Evolutionary conservation across 2,329 filamentous ascomycete genomes (phyloP).

Genomic region (Beauveria bassiana): DNA sequence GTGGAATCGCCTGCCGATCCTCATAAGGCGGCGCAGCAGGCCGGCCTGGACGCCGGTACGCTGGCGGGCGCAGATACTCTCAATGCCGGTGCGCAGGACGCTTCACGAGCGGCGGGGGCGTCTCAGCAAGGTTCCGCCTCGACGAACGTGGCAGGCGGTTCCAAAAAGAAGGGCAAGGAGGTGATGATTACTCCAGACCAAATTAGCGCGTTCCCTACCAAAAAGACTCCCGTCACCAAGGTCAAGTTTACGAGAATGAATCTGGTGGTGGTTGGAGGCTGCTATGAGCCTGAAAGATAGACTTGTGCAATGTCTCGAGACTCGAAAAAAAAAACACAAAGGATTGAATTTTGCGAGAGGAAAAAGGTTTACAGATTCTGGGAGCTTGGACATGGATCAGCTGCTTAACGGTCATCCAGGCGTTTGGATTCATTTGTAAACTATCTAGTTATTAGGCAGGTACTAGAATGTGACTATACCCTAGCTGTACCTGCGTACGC

Average conservation of each 20-base stretch:
- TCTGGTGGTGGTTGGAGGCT: slow-evolving; percentile 76
- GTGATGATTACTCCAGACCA: slow-evolving; percentile 87
- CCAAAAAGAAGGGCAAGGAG: slow-evolving; percentile 80
- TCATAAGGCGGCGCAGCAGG: slow-evolving; percentile 45
- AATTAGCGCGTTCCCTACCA: slow-evolving; percentile 89
- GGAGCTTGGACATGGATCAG: background rate
- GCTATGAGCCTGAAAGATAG: slow-evolving; percentile 49
- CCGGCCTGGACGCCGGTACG: slow-evolving; percentile 34
- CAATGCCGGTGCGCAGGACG: background rate
- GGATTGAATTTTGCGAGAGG: background rate
- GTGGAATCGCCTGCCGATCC: slow-evolving; percentile 65
- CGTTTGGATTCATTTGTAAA: slow-evolving; percentile 3
- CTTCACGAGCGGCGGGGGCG: slow-evolving; percentile 6
- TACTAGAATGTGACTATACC: background rate
- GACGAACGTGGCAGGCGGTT: slow-evolving; percentile 23
- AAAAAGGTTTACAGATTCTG: background rate
- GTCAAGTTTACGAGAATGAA: slow-evolving; percentile 95
- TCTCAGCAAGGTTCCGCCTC: slow-evolving; percentile 21
- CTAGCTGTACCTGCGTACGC: background rate
- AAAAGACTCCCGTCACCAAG: slow-evolving; percentile 91
- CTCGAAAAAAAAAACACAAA: no score
- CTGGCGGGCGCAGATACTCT: slow-evolving; percentile 30
- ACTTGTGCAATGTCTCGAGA: background rate
- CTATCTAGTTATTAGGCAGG: background rate
- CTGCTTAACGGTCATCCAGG: background rate